A percentile compares a stretch with the other conserved stretches of the same genome.
Conservation (phyloP, 2,329 filamentous ascomycete species). For the Colletotrichum godetiae region DNA sequence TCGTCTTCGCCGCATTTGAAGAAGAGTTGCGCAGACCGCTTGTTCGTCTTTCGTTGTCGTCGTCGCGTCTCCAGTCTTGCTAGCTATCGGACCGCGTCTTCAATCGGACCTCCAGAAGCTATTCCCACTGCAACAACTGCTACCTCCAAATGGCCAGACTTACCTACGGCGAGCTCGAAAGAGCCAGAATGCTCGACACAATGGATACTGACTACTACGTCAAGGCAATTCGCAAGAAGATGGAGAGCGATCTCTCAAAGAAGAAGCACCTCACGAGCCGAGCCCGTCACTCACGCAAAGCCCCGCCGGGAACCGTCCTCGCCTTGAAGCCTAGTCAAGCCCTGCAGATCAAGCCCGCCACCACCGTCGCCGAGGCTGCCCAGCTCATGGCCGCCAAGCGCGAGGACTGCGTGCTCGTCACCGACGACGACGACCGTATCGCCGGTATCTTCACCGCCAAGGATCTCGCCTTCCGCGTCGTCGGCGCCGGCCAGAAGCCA, state of each 20-base stretch:
- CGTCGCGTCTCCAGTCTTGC: not conserved
- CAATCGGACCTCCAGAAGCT: not conserved
- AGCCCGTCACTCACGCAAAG: constrained; percentile 88
- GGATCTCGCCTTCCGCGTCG: constrained; percentile 96
- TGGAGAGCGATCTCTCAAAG: constrained; percentile 97
- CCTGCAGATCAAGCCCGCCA: constrained; percentile 95
- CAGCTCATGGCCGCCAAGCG: constrained; percentile 99
- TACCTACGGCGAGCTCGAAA: constrained; percentile 36
- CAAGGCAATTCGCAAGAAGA: constrained; percentile 94
- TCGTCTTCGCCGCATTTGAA: not conserved
- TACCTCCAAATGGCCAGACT: constrained; percentile 24
- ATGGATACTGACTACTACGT: constrained; percentile 46
- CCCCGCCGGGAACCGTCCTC: constrained; percentile 94
- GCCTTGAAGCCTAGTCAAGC: constrained; percentile 95
- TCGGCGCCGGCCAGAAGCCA: constrained; percentile 90
- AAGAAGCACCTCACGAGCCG: constrained; percentile 87
- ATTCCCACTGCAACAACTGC: not conserved
- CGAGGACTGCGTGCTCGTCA: constrained; percentile 97
- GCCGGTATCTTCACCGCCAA: constrained; percentile 99
- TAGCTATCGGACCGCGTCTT: not conserved
- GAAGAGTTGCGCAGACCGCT: not conserved
- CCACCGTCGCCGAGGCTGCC: constrained; percentile 93
- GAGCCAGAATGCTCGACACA: constrained; percentile 28
- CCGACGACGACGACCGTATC: constrained; percentile 97
- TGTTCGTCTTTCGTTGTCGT: not conserved